Evolutionary conservation across 225 moss, liverwort and hornwort species (phyloP).

Genomic region (Marchantia polymorpha): DNA sequence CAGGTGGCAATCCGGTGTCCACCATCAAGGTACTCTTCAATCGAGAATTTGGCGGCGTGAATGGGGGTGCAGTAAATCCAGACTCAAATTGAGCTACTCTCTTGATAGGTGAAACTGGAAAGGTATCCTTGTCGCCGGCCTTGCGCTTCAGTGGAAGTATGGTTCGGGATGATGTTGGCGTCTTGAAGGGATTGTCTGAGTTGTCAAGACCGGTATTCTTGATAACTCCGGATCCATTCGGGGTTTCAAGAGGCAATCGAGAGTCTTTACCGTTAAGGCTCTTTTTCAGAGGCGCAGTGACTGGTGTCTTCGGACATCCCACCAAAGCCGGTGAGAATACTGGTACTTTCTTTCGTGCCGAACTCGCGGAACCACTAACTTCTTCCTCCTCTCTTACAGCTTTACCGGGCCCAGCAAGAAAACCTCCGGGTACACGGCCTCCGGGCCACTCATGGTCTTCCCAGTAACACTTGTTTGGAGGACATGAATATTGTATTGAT

Average conservation of each 20-base stretch:
- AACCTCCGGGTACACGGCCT: slow-evolving; percentile 78
- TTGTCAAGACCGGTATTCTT: slow-evolving; percentile 45
- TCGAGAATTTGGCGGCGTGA: slow-evolving; percentile 68
- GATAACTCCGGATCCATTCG: slow-evolving; percentile 27
- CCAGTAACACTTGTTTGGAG: slow-evolving; percentile 40
- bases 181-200: slow-evolving; percentile 54
- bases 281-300: slow-evolving; percentile 57
- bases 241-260: slow-evolving; percentile 46
- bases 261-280: slow-evolving; percentile 66
- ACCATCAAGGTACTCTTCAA: slow-evolving; percentile 61
- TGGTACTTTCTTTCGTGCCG: slow-evolving; percentile 63
- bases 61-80: slow-evolving; percentile 64
- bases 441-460: slow-evolving; percentile 79
- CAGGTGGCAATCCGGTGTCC: slow-evolving; percentile 40
- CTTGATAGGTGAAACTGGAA: slow-evolving; percentile 81
- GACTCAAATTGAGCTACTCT: slow-evolving; percentile 71
- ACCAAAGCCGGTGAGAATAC: slow-evolving; percentile 69
- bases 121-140: slow-evolving; percentile 65
- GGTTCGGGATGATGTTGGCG: slow-evolving; percentile 53
- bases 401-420: slow-evolving; percentile 50
- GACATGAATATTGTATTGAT: slow-evolving; percentile 47
- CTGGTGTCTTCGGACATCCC: slow-evolving; percentile 52
- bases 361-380: slow-evolving; percentile 38
- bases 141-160: slow-evolving; percentile 75
- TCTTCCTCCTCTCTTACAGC: slow-evolving; percentile 60